Conservation (phyloP, 805 yeast genomes). For the Candida berthetii region DNA sequence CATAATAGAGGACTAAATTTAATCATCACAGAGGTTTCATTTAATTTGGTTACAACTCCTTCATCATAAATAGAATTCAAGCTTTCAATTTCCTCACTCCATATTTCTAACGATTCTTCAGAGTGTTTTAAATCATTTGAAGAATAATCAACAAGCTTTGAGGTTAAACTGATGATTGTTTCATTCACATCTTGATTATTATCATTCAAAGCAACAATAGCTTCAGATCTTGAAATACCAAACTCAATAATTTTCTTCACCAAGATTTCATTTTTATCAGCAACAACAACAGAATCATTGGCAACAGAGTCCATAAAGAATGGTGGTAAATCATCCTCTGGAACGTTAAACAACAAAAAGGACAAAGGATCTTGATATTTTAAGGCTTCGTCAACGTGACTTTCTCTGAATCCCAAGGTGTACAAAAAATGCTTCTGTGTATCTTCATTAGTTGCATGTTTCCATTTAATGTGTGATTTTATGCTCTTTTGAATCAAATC, state of each 20-base stretch:
- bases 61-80: slow-evolving; percentile 48
- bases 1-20: slow-evolving; percentile 21
- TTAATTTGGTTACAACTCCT: slow-evolving; percentile 21
- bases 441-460: slow-evolving; percentile 5
- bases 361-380: slow-evolving; percentile 42
- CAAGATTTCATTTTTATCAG: slow-evolving; percentile 47
- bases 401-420: slow-evolving; percentile 57
- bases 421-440: slow-evolving; percentile 24
- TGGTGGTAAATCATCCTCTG: slow-evolving; percentile 87
- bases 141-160: slow-evolving; percentile 22
- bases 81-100: slow-evolving; percentile 76
- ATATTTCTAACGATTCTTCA: slow-evolving; percentile 30
- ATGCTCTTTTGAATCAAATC: slow-evolving; percentile 57
- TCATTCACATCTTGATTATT: slow-evolving; percentile 38
- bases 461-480: slow-evolving; percentile 53
- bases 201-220: slow-evolving; percentile 38
- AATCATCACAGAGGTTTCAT: slow-evolving; percentile 14
- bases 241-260: slow-evolving; percentile 52
- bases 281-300: slow-evolving; percentile 39
- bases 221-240: slow-evolving; percentile 68
- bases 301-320: slow-evolving; percentile 46
- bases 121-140: slow-evolving; percentile 5
- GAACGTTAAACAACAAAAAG: slow-evolving; percentile 72
- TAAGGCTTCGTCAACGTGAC: slow-evolving; percentile 70
- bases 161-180: slow-evolving; percentile 46